Evolutionary conservation across 768 basidiomycete genomes (phyloP), one percentile per base, ranked within the genome.

Genomic region (Stropharia rugosoannulata): DNA sequence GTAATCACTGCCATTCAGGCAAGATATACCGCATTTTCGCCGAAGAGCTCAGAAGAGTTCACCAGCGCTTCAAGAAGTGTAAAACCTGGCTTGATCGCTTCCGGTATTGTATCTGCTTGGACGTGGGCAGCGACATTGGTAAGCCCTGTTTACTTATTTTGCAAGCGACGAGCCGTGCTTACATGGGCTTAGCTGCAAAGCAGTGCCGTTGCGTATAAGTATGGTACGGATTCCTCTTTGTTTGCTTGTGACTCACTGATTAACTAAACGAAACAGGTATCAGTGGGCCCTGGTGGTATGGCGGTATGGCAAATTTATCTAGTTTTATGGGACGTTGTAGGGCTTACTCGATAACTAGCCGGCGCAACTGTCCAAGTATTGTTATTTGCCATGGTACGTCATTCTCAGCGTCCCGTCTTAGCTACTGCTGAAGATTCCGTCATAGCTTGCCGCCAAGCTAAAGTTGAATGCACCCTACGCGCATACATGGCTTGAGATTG

Each of bases 91-190:
- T 77, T 98, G 43, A 95, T 97, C 56, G 93, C 94, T 0, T 85
- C 91, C 27, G 95, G 95, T 1, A 95, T 97, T 56, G 93, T 96
- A 18, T 89, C 86, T 16, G 93, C 94, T 0, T 95, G 93, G 93
- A 94, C 92, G n/a, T 90, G 87, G 77, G 89, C 88, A 2, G 90
- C 89, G 16, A 91, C 89, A 0, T 70, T 90, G 56, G 87, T 86
- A 54, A 56, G 75, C 54, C 35, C 35, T 25, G 36, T n/a, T 3
- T 25, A 8, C 9, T 19, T 22, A 22, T 16, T 5, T 2, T 41
- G 16, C 22, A 38, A 56, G 27, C 6, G 51, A 19, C 16, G 48
- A 32, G 7, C 54, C 11, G 13, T 48, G 7, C 22, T 45, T 22
- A 29, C 51, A 43, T 42, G 42, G 16, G 11, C 40, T 22, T 54